phyloP scores from a whole-genome alignment of 78 protist genomes.

The Dictyostelium purpureum region DNA sequence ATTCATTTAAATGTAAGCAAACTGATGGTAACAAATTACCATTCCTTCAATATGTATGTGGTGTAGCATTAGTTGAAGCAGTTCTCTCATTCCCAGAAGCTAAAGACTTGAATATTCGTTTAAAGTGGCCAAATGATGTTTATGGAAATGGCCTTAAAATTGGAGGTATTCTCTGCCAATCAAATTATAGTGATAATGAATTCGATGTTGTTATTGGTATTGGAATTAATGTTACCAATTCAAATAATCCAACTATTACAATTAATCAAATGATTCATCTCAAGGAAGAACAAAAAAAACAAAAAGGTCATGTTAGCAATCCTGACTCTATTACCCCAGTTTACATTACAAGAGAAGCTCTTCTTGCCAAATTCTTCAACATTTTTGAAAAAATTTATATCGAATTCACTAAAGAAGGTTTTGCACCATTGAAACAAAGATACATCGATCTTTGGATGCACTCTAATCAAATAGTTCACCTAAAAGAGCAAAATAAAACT shows the following conservation, averaged over 20 bases:
- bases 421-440: slow-evolving; percentile 8
- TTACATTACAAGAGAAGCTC: slow-evolving; percentile 22
- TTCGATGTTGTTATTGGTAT: slow-evolving; percentile 51
- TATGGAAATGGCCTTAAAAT: slow-evolving; percentile 20
- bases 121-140: slow-evolving; percentile 80
- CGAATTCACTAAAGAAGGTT: slow-evolving; percentile 33
- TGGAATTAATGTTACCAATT: slow-evolving; percentile 51
- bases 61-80: slow-evolving; percentile 64
- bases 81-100: background rate
- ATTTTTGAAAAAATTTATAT: slow-evolving; percentile 48
- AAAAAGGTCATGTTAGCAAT: background rate
- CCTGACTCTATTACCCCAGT: background rate
- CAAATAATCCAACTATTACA: slow-evolving; percentile 18
- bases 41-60: slow-evolving; percentile 41
- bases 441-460: slow-evolving; percentile 51
- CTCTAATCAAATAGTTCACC: slow-evolving; percentile 16
- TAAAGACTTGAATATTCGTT: background rate
- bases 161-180: slow-evolving; percentile 78
- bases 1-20: slow-evolving; percentile 49
- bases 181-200: slow-evolving; percentile 5
- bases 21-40: slow-evolving; percentile 46
- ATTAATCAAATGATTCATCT: slow-evolving; percentile 9
- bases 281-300: background rate
- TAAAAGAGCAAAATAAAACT: slow-evolving; percentile 1
- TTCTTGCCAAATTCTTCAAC: slow-evolving; percentile 32